Base-by-base conservation (phyloP, 2,329 filamentous ascomycete genomes). In the Microcera coccophila region DNA sequence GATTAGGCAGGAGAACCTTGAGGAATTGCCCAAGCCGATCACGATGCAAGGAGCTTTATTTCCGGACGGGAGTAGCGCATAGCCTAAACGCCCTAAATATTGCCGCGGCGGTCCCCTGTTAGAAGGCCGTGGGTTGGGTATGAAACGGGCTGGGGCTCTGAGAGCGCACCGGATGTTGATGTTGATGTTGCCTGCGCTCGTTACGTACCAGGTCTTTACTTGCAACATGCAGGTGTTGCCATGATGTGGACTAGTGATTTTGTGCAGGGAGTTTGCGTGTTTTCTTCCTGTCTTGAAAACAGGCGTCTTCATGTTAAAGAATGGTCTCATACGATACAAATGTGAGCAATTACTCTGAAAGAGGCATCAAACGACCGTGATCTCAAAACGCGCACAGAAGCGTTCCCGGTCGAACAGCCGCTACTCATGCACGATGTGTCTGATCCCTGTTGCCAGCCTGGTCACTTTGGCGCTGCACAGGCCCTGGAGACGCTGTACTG, bases 361-460 rank as follows among this genome's bases (percentile, higher is more conserved):
- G 22, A n/a, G n/a, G n/a, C n/a, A n/a, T n/a, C 22, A 7, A 26
- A 7, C 22, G 22, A 12, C 22, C 7, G 22, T 7, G 22, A 26
- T 7, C 22, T 12, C 7, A 12, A 26, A 26, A 26, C 7, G 12
- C 22, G 22, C n/a, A n/a, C n/a, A n/a, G n/a, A n/a, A n/a, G n/a
- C n/a, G n/a, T n/a, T n/a, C n/a, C n/a, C n/a, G n/a, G n/a, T n/a
- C n/a, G n/a, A n/a, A n/a, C n/a, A n/a, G n/a, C n/a, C 49, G 50
- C 55, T 58, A 58, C 41, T 51, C 42, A 58, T 58, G 55, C 55
- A 58, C 54, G 53, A 58, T 58, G 54, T 58, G 55, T 58, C 54
- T 51, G 56, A 58, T 45, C 55, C 55, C 36, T 38, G 55, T 55
- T 49, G 17, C 24, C 21, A 38, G 11, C 36, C 36, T 18, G 14